Evolutionary conservation across 2,329 filamentous ascomycete species (phyloP), one percentile per base, ranked within the genome.

Genomic region (Colletotrichum endophyticum): DNA sequence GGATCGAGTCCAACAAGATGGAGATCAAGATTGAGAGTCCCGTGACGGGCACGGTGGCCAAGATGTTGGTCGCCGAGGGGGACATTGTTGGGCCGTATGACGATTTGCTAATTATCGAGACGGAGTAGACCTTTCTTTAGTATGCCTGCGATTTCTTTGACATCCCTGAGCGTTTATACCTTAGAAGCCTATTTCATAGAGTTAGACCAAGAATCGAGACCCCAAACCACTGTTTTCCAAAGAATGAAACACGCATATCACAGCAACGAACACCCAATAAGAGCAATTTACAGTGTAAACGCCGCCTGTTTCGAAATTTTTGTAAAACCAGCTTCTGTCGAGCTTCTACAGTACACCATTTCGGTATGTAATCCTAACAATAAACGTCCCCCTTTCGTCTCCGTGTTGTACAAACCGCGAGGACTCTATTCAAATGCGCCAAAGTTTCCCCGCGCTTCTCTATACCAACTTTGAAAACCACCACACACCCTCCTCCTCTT

Each of bases 1-100:
- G 78, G 77, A 79, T 85, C 27, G 83, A 85, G 74, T 84, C 83
- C n/a, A 84, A 82, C 68, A 85, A 85, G 80, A 85, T 85, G 84
- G 84, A 84, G 67, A 77, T 85, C n/a, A 81, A 83, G 59, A 83
- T 85, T 66, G 78, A 76, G n/a, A 84, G 83, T 53, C 81, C 80
- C 1, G 66, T 79, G 0, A 70, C 63, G 22, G 84, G 84, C 5
- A 80, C 16, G 39, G 81, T 83, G 56, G 78, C 74, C 27, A 77
- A 72, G 36, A 78, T 83, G n/a, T 67, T 81, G 39, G 80, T 82
- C 2, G 73, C 69, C 28, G 79, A 79, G 32, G 83, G 84, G 1
- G 81, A 82, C 28, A 72, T 85, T 53, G 78, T 84, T 25, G 81
- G 81, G 67, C 80, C 80, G 22, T 79, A 79, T 19, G 80, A 83